Evolutionary conservation across 805 yeast species (phyloP).

Genomic region (Candida palmyrensis): DNA sequence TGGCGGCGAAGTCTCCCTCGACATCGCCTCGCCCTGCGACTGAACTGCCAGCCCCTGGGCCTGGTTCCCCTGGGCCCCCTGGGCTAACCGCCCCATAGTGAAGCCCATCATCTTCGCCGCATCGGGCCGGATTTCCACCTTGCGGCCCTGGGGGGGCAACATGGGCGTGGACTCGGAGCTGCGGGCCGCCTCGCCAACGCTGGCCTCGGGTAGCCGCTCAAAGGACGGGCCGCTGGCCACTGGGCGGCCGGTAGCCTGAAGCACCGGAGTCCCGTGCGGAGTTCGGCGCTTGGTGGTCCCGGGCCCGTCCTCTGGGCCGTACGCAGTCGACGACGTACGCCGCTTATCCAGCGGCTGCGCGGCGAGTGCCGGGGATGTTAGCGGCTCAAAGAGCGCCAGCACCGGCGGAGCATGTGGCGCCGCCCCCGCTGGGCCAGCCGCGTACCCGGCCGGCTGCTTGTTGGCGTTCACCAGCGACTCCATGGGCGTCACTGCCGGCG

Average conservation of each 20-base stretch:
- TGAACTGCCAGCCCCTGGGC: too few species aligned
- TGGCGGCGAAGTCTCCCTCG: slow-evolving; percentile 6
- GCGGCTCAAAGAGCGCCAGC: slow-evolving; percentile 39
- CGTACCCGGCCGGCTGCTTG: slow-evolving; percentile 8
- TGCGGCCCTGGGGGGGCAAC: slow-evolving; percentile 35
- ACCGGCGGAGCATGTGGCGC: slow-evolving; percentile 16
- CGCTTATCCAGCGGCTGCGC: slow-evolving; percentile 32
- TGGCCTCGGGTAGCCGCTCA: slow-evolving; percentile 11
- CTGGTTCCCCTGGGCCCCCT: too few species aligned
- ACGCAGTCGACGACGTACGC: slow-evolving; percentile 28
- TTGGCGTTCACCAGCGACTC: slow-evolving; percentile 29
- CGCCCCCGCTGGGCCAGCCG: neutral
- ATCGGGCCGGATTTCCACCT: slow-evolving; percentile 17
- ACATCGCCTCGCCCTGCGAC: too few species aligned
- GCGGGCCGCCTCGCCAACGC: slow-evolving; percentile 3
- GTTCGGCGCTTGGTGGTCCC: slow-evolving; percentile 29
- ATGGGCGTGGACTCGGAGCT: slow-evolving; percentile 31
- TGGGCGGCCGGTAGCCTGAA: slow-evolving; percentile 22
- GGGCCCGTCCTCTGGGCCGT: slow-evolving; percentile 24
- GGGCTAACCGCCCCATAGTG: slow-evolving; percentile 41
- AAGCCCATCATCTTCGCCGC: slow-evolving; percentile 39
- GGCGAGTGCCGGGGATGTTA: slow-evolving; percentile 66
- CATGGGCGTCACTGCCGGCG: slow-evolving; percentile 70
- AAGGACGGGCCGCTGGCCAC: slow-evolving; percentile 18
- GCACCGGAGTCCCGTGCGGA: slow-evolving; percentile 40